Conservation (phyloP, 768 basidiomycete genomes). For the Podaxis rugospora region DNA sequence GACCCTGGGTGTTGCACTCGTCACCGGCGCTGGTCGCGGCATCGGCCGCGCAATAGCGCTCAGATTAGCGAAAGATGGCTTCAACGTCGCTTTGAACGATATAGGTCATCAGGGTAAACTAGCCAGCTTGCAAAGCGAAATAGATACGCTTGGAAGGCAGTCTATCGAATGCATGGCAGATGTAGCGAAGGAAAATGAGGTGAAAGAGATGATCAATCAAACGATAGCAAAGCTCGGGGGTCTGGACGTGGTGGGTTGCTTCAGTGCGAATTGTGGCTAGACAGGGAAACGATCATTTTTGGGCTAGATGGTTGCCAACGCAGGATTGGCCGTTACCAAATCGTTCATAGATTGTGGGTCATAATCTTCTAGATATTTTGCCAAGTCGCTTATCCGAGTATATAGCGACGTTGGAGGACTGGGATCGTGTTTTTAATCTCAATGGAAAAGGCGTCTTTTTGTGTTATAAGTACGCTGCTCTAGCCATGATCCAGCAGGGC, state of each 20-base stretch:
- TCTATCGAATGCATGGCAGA: conserved; percentile 12
- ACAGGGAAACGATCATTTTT: background rate
- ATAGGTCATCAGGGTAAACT: conserved; percentile 26
- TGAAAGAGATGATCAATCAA: conserved; percentile 14
- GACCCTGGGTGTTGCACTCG: conserved; percentile 22
- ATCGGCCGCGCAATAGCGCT: conserved; percentile 45
- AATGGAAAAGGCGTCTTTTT: conserved; percentile 56
- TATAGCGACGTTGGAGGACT: conserved; percentile 30
- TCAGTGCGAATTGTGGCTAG: background rate
- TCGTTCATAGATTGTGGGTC: background rate
- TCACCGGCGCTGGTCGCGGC: conserved; percentile 38
- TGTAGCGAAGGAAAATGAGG: conserved; percentile 16
- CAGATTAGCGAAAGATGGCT: conserved; percentile 43
- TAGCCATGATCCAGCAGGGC: conserved; percentile 55
- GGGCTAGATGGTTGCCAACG: conserved; percentile 9
- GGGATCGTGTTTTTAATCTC: conserved; percentile 39
- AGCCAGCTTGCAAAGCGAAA: conserved; percentile 12
- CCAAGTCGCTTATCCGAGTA: background rate
- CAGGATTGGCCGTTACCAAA: background rate
- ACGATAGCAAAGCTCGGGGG: conserved; percentile 14
- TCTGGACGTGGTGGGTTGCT: conserved; percentile 17
- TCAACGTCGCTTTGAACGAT: conserved; percentile 42
- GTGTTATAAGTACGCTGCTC: conserved; percentile 62
- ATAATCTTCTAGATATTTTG: background rate
- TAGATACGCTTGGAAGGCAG: conserved; percentile 12